Base-by-base conservation (phyloP, 139 green algal species). In the Nannochloris sp. region DNA sequence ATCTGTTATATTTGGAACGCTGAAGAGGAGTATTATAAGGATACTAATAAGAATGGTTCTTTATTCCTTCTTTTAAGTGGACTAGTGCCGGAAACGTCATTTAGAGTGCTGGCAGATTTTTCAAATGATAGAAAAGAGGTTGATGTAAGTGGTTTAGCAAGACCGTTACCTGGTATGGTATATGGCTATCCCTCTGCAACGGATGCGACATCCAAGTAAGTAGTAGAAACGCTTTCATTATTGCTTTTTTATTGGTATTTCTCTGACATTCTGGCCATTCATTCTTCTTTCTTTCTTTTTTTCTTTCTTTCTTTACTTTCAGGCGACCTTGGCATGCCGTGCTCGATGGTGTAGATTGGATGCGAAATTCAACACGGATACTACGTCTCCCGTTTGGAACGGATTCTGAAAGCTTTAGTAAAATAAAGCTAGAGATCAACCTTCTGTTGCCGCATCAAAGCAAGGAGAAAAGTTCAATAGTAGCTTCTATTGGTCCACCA, bases 311-410 rank as follows among this genome's bases (percentile, higher is more conserved):
- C n/a, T n/a, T n/a, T n/a, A n/a, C n/a, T n/a, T n/a, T n/a, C n/a
- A n/a, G n/a, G n/a, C n/a, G 59, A 24, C 36, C 30, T 35, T 65
- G 59, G 59, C 15, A 33, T 54, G 59, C 48, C 12, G 44, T 57
- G 4, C 48, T 65, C 14, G 13, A 36, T 24, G 59, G 59, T 27
- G 39, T 65, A 29, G 59, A 55, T 10, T 65, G 59, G 59, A 36
- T 54, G 10, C n/a, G 39, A 54, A 65, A 65, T 55, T 54, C 59
- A 32, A 65, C 59, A 13, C 37, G 59, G 59, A 27, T 65, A 29
- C 42, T 51, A 19, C 42, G 19, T 19, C 19, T 51, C 19, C 42
- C 42, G 19, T 51, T 51, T 51, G 42, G 42, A 19, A 51, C 42
- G 19, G 42, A 19, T 19, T 19, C 42, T 51, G 19, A 19, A 19